These are phyloP conservation scores for Tulasnella sp. DNA, from an alignment of 768 basidiomycete species.

Conservation along the genomic window DNA sequence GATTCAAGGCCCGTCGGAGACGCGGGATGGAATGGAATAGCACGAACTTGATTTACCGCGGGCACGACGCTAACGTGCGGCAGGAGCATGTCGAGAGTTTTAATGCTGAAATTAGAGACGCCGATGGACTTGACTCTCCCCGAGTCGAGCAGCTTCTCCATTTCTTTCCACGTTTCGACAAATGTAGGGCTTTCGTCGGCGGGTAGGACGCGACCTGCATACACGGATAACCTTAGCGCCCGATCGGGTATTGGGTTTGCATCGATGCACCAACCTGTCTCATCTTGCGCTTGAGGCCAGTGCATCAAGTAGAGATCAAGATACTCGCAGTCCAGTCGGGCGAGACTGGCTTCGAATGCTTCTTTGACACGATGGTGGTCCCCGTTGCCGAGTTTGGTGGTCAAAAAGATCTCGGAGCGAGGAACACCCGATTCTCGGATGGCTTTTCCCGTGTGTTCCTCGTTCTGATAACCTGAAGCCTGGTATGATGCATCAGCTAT, in stretches of 20 bases:
- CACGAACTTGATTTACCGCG: constrained; percentile 47
- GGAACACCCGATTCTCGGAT: constrained; percentile 26
- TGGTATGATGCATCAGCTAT: constrained; percentile 37
- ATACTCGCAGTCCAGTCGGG: constrained; percentile 33
- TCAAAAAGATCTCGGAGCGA: constrained; percentile 20
- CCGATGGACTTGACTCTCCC: constrained; percentile 28
- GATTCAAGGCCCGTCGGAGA: background rate
- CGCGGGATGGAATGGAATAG: background rate
- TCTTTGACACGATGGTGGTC: constrained; percentile 30
- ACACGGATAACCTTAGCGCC: background rate
- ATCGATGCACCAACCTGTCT: constrained; percentile 54
- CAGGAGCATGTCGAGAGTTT: constrained; percentile 54
- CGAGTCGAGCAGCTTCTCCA: constrained; percentile 56
- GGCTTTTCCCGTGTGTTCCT: constrained; percentile 35
- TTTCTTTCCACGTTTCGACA: constrained; percentile 72
- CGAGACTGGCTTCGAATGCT: constrained; percentile 33
- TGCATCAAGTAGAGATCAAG: constrained; percentile 39
- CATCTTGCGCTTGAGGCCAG: constrained; percentile 28
- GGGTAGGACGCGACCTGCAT: background rate
- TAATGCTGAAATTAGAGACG: constrained; percentile 77
- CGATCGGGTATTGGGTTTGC: background rate
- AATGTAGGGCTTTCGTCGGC: constrained; percentile 30
- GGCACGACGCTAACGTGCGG: constrained; percentile 65
- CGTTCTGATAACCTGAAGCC: constrained; percentile 25
- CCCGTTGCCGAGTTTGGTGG: constrained; percentile 22